Conservation (phyloP, 768 basidiomycete genomes). For the Xanthoconium purpureum region DNA sequence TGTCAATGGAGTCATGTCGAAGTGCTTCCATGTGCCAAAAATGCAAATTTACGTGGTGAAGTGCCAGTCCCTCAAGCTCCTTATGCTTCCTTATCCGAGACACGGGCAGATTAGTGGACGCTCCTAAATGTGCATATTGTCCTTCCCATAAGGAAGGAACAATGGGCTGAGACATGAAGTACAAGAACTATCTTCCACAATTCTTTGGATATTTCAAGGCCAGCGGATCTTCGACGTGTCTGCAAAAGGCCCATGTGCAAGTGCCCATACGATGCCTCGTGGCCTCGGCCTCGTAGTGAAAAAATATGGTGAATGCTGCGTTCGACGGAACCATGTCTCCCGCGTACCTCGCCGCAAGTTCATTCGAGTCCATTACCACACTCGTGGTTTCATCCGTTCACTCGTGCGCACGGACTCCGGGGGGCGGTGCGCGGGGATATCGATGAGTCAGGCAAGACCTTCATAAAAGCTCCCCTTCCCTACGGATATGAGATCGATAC, state of each 20-base stretch:
- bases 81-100: slow-evolving; percentile 21
- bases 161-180: slow-evolving; percentile 24
- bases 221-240: slow-evolving; percentile 15
- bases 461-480: slow-evolving; percentile 16
- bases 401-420: slow-evolving; percentile 10
- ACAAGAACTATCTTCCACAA: background rate
- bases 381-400: slow-evolving; percentile 18
- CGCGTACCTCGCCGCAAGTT: slow-evolving; percentile 11
- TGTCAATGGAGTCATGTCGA: slow-evolving; percentile 6
- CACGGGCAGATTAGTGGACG: slow-evolving; percentile 17
- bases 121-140: slow-evolving; percentile 25
- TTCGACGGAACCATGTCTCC: background rate
- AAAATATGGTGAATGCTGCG: background rate
- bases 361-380: slow-evolving; percentile 21
- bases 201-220: background rate
- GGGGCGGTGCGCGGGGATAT: slow-evolving; percentile 11
- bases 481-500: slow-evolving; percentile 23
- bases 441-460: slow-evolving; percentile 13
- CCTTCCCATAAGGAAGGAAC: slow-evolving; percentile 32
- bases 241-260: slow-evolving; percentile 17
- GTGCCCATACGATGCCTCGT: slow-evolving; percentile 14
- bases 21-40: slow-evolving; percentile 9
- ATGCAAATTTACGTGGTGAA: slow-evolving; percentile 24
- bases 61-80: slow-evolving; percentile 7
- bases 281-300: slow-evolving; percentile 9